Evolutionary conservation across 164 flowering plant species (phyloP).

Genomic region (Saururus chinensis): DNA sequence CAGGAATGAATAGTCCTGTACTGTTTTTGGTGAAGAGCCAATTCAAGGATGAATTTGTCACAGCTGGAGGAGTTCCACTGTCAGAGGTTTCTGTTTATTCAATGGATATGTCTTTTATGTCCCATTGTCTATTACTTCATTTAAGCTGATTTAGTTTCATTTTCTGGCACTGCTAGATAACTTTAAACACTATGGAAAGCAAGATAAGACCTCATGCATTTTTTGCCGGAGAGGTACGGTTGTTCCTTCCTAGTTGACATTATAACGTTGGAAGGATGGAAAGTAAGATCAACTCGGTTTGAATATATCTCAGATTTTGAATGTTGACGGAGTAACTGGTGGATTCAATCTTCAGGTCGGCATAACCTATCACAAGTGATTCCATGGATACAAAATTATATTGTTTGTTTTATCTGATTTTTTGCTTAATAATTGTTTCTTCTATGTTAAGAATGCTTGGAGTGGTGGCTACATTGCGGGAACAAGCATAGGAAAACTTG

Average conservation of each 20-base stretch:
- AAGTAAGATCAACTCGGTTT: too few relatives aligned
- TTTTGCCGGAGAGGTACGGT: constrained; percentile 90
- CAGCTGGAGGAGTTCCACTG: constrained; percentile 92
- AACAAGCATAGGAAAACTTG: constrained; percentile 56
- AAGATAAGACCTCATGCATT: constrained; percentile 42
- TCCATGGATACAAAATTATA: background rate
- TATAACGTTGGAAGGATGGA: background rate
- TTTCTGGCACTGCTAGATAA: constrained; percentile 30
- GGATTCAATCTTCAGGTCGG: constrained; percentile 97
- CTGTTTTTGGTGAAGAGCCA: constrained; percentile 48
- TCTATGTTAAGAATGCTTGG: constrained; percentile 81
- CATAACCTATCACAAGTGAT: background rate
- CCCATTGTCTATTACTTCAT: background rate
- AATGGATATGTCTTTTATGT: background rate
- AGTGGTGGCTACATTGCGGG: constrained; percentile 97
- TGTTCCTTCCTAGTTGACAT: background rate
- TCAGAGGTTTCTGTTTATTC: constrained; percentile 57
- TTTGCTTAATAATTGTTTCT: background rate
- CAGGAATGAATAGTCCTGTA: background rate
- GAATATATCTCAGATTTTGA: constrained; percentile 46
- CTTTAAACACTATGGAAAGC: constrained; percentile 84
- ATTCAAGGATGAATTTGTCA: constrained; percentile 97
- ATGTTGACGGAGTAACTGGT: constrained; percentile 97
- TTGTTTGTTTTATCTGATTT: background rate
- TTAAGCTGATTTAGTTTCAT: background rate